Base-by-base conservation (phyloP, 2,329 filamentous ascomycete genomes). In the Talaromyces sp. region DNA sequence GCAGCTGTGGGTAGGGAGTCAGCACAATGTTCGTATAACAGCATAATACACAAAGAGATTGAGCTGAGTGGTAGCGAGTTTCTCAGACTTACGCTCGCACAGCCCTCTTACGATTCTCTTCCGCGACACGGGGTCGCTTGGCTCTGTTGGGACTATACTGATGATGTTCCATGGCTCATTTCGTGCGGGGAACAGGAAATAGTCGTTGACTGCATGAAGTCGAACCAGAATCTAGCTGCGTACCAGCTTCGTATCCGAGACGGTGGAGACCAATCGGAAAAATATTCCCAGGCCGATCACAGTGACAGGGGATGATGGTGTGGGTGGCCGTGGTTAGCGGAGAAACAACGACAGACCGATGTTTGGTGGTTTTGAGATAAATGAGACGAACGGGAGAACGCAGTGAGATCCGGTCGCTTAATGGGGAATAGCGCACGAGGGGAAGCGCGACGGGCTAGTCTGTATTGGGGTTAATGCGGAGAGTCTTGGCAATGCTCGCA, bases 91-190 rank as follows among this genome's bases (percentile, higher is more conserved):
- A 77, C 75, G 75, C 75, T 72, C 75, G 67, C 42, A 75, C 74
- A 54, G 75, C 75, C 65, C 75, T 68, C 64, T 76, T 76, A 65
- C 75, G 73, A 65, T 76, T 76, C 64, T 76, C 75, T 64, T 76
- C 75, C 30, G 75, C 72, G 61, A 76, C 73, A 50, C 75, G 74
- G 62, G 74, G 74, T 67, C 75, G 73, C 65, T 76, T 76, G 9
- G 61, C 61, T 44, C 47, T 62, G 42, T 59, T 62, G 8, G 53
- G 18, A 56, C 56, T 53, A 27, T 57, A 52, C 34, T 52, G 36
- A 23, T 40, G 42, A 6, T 56, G 23, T 34, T 62, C 61, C 61
- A 62, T 62, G 31, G 54, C 52, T 59, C 34, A 53, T 53, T 53
- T 53, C 50, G 50, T 53, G 50, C 50, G 50, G 50, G 50, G 50